Evolutionary conservation across 352 stramenopile species (phyloP), one percentile per base, ranked within the genome.

Genomic region (Globisporangium abappressorium): DNA sequence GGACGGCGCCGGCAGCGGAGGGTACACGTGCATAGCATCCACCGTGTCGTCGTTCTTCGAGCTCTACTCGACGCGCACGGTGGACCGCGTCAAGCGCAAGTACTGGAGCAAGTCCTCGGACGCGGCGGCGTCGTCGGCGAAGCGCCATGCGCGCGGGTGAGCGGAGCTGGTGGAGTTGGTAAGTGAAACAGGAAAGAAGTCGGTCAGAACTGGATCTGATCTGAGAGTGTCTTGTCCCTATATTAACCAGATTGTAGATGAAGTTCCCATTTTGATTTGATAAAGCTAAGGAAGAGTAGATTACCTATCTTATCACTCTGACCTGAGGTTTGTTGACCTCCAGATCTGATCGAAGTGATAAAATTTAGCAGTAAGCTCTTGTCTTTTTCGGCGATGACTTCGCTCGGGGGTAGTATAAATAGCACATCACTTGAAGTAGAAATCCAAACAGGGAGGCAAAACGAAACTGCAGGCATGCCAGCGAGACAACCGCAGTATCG

Each of bases 61-160:
- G 70, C 75, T 95, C 9, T 93, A 91, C 62, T 94, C 85, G 68
- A 95, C 87, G 15, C 85, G 87, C 18, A 95, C 87, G 0, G 84
- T 93, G 43, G 87, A 95, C 68, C 82, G 87, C 34, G 84, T 94
- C 28, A 92, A 92, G 74, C 80, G 84, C 65, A 90, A 87, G 69
- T 87, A 84, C 68, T 92, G 81, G 84, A 55, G 33, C 65, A 54
- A 59, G 47, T 15, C 53, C 30, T 24, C 57, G 15, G 57, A 51
- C 3, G n/a, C 57, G 36, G 11, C 57, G 38, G 38, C 26, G 0
- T 24, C 18, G 14, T 26, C 57, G 22, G 41, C 24, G 15, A 64
- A 64, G 30, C 55, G 55, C 30, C 55, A 47, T n/a, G 30, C 30
- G 9, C 55, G 55, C 20, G 55, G 20, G 3, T 61, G 30, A 60